Conservation (phyloP, 2,329 filamentous ascomycete species). For the Cladosporium sp. region DNA sequence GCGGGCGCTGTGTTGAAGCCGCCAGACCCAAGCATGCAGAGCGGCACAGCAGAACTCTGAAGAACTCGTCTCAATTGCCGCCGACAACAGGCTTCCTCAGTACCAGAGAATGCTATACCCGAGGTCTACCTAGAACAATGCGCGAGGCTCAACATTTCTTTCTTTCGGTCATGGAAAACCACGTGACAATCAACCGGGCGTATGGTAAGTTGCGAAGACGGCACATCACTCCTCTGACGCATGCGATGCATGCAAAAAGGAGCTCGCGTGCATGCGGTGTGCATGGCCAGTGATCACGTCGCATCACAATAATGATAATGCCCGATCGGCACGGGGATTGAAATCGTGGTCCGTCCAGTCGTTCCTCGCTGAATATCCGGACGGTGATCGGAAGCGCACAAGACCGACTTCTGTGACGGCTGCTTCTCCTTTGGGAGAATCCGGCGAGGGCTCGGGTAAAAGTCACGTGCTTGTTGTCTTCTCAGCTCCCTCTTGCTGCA, state of each 20-base stretch:
- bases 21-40: neutral
- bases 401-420: neutral
- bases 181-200: neutral
- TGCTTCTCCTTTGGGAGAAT: neutral
- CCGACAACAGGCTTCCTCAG: neutral
- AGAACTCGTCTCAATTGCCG: neutral
- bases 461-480: neutral
- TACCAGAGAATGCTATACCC: neutral
- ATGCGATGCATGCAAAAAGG: neutral
- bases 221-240: neutral
- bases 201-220: neutral
- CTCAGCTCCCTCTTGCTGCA: neutral
- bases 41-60: conserved; percentile 5
- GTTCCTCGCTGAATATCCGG: neutral
- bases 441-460: neutral
- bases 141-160: neutral
- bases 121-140: neutral
- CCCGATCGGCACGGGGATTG: conserved; percentile 6
- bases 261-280: neutral
- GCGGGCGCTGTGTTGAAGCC: neutral
- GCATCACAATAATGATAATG: neutral
- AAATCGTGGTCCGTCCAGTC: neutral
- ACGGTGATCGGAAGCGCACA: conserved; percentile 1
- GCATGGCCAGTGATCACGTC: neutral
- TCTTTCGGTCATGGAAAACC: neutral